A percentile compares a stretch with the other conserved stretches of the same genome.
These are phyloP conservation scores for Plenodomus biglobosus DNA, from an alignment of 2,329 filamentous ascomycete species.

Conservation along the genomic window DNA sequence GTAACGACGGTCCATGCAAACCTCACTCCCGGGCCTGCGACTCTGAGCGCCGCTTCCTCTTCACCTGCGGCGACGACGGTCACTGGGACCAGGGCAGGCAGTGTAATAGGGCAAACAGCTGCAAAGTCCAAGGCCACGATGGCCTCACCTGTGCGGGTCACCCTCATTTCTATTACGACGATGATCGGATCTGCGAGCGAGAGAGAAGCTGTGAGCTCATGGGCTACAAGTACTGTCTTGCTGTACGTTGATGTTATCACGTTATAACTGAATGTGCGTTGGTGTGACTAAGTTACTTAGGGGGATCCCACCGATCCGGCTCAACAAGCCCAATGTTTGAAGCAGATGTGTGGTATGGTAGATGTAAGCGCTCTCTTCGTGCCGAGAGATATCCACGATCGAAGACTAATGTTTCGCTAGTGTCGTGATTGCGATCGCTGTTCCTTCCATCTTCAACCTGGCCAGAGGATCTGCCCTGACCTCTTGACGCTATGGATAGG, in stretches of 20 bases:
- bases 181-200: not conserved
- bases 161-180: not conserved
- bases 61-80: not conserved
- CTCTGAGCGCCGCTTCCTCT: conserved; percentile 2
- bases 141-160: conserved; percentile 1
- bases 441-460: not conserved
- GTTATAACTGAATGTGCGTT: not conserved
- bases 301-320: not conserved
- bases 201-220: conserved; percentile 1
- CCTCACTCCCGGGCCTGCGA: conserved; percentile 1
- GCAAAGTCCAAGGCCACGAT: not conserved
- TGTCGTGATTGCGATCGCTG: conserved; percentile 12
- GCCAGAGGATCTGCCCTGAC: not conserved
- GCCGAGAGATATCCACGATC: not conserved
- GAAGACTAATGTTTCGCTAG: not conserved
- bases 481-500: not conserved
- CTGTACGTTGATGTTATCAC: not conserved
- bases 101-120: conserved; percentile 1
- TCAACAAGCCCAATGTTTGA: not conserved
- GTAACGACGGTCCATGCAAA: not conserved
- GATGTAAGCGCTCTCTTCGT: conserved; percentile 2
- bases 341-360: conserved; percentile 3
- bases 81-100: not conserved
- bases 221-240: conserved; percentile 3
- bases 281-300: not conserved